Evolutionary conservation across 2,329 filamentous ascomycete genomes (phyloP).

Genomic region (Trichoderma brevicompactum): DNA sequence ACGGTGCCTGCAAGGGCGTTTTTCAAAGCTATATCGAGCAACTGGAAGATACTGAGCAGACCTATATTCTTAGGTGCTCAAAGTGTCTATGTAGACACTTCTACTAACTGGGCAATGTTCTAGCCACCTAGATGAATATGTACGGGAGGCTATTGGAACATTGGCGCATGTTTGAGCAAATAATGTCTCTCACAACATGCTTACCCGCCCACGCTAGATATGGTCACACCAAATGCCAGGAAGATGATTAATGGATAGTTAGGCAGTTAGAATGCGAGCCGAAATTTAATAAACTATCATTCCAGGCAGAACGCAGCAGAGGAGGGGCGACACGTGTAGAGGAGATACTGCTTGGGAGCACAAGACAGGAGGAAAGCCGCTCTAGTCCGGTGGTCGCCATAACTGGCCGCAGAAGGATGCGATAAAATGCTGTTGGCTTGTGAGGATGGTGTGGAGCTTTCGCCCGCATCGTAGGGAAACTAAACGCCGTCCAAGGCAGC

Average conservation of each 20-base stretch:
- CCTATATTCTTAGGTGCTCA: slow-evolving; percentile 20
- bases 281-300: not conserved
- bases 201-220: slow-evolving; percentile 41
- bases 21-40: slow-evolving; percentile 20
- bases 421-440: not conserved
- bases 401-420: slow-evolving; percentile 37
- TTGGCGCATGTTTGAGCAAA: not conserved
- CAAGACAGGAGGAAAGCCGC: slow-evolving; percentile 1
- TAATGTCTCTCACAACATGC: slow-evolving; percentile 32
- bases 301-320: slow-evolving; percentile 13
- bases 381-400: slow-evolving; percentile 33
- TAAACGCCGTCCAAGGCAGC: slow-evolving; percentile 7
- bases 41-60: not conserved
- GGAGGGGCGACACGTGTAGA: not conserved
- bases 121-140: not conserved
- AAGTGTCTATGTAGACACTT: slow-evolving; percentile 18
- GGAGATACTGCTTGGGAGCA: slow-evolving; percentile 4
- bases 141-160: not conserved
- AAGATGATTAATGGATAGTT: not conserved
- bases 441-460: slow-evolving; percentile 19
- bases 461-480: slow-evolving; percentile 5
- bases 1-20: not conserved
- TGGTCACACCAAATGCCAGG: slow-evolving; percentile 32
- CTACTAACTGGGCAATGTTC: not conserved
- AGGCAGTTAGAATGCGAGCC: not conserved